phyloP scores from a whole-genome alignment of 495 filamentous ascomycete genomes.

The Haplographium delicatum region DNA sequence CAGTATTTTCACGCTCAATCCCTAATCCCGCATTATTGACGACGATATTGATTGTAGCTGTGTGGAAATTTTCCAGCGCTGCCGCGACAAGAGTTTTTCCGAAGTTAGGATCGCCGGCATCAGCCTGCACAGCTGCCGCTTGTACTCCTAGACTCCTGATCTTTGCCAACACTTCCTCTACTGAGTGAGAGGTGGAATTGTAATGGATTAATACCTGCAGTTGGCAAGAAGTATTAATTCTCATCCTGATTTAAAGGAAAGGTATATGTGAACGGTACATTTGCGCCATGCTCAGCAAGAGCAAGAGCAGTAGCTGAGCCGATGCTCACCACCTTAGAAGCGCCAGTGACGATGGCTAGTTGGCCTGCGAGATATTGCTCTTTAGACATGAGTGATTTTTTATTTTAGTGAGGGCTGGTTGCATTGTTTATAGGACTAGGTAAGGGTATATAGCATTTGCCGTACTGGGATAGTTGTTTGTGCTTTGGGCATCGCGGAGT shows the following conservation, averaged over 20 bases:
- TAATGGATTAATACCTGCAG: conserved; percentile 22
- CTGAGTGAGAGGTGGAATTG: conserved; percentile 16
- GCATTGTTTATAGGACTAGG: too few relatives aligned
- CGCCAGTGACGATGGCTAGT: conserved; percentile 26
- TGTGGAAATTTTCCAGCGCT: conserved; percentile 26
- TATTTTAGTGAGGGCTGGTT: too few relatives aligned
- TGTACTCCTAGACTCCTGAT: conserved; percentile 16
- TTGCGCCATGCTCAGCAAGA: conserved; percentile 24
- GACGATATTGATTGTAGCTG: conserved; percentile 34
- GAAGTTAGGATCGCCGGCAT: conserved; percentile 27
- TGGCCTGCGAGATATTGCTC: conserved; percentile 17
- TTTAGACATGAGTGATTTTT: conserved; percentile 4
- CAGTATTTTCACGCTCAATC: not conserved
- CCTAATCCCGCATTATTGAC: conserved; percentile 24
- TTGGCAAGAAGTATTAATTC: conserved; percentile 2
- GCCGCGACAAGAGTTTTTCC: conserved; percentile 29
- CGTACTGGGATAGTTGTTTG: too few relatives aligned
- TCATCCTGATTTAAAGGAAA: not conserved
- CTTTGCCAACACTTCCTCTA: conserved; percentile 11
- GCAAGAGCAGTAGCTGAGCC: conserved; percentile 18
- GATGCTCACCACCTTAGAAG: conserved; percentile 21
- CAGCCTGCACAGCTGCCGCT: conserved; percentile 25
- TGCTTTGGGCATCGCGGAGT: too few relatives aligned
- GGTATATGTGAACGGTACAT: conserved; percentile 16
- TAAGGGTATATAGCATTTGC: too few relatives aligned